These are phyloP conservation scores for Pulchroboletus neoregius DNA, from an alignment of 1,284 basidiomycete genomes.

Conservation along the genomic window DNA sequence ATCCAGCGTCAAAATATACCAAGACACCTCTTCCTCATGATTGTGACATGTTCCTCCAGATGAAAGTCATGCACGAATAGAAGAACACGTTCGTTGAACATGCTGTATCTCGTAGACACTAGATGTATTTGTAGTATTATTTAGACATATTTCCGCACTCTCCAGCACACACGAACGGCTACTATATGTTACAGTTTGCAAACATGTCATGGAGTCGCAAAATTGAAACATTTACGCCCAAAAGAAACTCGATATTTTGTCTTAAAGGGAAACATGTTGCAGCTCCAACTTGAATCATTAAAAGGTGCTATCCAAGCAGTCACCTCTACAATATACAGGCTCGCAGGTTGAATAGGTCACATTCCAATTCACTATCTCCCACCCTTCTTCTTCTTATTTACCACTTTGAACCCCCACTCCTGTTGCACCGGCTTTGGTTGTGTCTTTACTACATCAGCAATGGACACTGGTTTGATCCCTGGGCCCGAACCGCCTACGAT, in stretches of 20 bases:
- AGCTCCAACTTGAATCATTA: slow-evolving; percentile 2
- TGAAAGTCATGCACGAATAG: slow-evolving; percentile 15
- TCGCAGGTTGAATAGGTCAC: not conserved
- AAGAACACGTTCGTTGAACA: slow-evolving; percentile 8
- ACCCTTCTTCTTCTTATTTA: slow-evolving; percentile 92
- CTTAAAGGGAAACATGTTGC: not conserved
- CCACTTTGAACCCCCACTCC: slow-evolving; percentile 88
- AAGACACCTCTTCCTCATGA: slow-evolving; percentile 31
- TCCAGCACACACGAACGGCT: not conserved
- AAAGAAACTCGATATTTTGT: no score
- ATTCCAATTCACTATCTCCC: slow-evolving; percentile 37
- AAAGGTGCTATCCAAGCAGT: slow-evolving; percentile 28
- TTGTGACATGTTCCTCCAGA: not conserved
- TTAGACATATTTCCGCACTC: slow-evolving; percentile 3
- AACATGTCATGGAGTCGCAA: no score
- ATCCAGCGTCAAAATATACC: slow-evolving; percentile 64
- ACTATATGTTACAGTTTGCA: not conserved
- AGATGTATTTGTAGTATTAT: slow-evolving; percentile 21
- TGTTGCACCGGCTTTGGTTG: slow-evolving; percentile 73
- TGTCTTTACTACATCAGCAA: slow-evolving; percentile 86
- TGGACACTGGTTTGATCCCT: slow-evolving; percentile 57
- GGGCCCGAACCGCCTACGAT: slow-evolving; percentile 36
- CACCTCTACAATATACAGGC: slow-evolving; percentile 17
- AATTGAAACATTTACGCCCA: no score
- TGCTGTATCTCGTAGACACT: slow-evolving; percentile 22